phyloP scores from a whole-genome alignment of 2,329 filamentous ascomycete genomes.

The Alternaria angustiovoidea region DNA sequence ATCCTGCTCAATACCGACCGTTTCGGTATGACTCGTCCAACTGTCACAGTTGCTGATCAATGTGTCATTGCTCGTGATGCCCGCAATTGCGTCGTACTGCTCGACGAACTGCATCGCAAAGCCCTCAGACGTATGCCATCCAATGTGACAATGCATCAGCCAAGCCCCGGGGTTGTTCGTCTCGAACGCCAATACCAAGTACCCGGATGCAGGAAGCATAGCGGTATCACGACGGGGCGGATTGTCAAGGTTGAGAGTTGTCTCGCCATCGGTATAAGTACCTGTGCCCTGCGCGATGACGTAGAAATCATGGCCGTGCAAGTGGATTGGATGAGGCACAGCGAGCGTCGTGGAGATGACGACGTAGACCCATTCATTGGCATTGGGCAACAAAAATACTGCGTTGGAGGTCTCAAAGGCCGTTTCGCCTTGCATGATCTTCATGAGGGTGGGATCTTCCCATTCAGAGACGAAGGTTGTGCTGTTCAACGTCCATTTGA shows the following conservation, averaged over 20 bases:
- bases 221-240: constrained; percentile 46
- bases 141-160: constrained; percentile 52
- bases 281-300: constrained; percentile 41
- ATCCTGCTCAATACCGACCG: constrained; percentile 32
- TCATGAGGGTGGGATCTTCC: constrained; percentile 50
- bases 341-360: constrained; percentile 50
- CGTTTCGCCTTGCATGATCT: constrained; percentile 45
- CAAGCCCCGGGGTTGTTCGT: constrained; percentile 50
- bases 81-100: constrained; percentile 36
- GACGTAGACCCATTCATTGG: constrained; percentile 51
- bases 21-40: constrained; percentile 23
- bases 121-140: constrained; percentile 47
- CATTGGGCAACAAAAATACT: constrained; percentile 32
- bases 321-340: constrained; percentile 45
- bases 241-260: constrained; percentile 37
- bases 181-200: constrained; percentile 46
- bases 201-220: constrained; percentile 42
- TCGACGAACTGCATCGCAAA: constrained; percentile 48
- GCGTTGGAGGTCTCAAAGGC: constrained; percentile 44
- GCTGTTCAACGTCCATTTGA: constrained; percentile 53
- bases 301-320: constrained; percentile 47
- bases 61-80: constrained; percentile 19
- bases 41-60: constrained; percentile 19
- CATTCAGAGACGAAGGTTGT: constrained; percentile 52
- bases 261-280: constrained; percentile 19